Percentiles rank a stretch among this genome's conserved stretches.
Evolutionary conservation across 257 asterid species (phyloP).

Genomic region (Nemophila menziesii): DNA sequence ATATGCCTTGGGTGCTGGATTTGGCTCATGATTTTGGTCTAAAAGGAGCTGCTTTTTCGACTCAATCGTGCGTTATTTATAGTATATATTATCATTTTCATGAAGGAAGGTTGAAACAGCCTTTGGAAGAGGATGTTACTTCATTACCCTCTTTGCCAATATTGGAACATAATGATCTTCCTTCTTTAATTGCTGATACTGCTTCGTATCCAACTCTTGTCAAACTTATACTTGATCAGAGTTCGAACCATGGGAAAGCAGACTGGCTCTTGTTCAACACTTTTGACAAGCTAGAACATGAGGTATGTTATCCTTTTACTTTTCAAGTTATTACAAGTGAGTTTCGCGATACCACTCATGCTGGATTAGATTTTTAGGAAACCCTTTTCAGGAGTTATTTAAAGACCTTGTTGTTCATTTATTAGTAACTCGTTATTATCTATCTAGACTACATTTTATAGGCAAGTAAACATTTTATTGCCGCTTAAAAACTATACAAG

Average conservation of each 20-base stretch:
- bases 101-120: conserved; percentile 16
- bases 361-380: too few species aligned
- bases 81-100: conserved; percentile 22
- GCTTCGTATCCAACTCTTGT: conserved; percentile 13
- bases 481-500: too few species aligned
- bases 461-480: too few species aligned
- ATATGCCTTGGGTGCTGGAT: conserved; percentile 24
- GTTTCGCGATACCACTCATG: too few species aligned
- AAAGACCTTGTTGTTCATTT: too few species aligned
- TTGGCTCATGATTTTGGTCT: conserved; percentile 21
- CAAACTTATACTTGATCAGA: conserved; percentile 16
- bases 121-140: conserved; percentile 8
- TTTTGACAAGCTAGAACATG: conserved; percentile 21
- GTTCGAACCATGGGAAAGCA: conserved; percentile 20
- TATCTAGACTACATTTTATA: too few species aligned
- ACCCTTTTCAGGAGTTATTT: too few species aligned
- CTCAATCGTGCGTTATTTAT: conserved; percentile 23
- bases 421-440: too few species aligned
- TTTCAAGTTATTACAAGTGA: too few species aligned
- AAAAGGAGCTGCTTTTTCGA: conserved; percentile 22
- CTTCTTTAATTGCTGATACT: conserved; percentile 17
- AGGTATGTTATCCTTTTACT: too few species aligned
- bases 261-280: conserved; percentile 44
- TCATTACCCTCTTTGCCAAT: conserved; percentile 30
- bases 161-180: conserved; percentile 23